Percentiles rank a stretch among this genome's conserved stretches.
Evolutionary conservation across 139 green algal species (phyloP).

Genomic region (Eudorina sp.): DNA sequence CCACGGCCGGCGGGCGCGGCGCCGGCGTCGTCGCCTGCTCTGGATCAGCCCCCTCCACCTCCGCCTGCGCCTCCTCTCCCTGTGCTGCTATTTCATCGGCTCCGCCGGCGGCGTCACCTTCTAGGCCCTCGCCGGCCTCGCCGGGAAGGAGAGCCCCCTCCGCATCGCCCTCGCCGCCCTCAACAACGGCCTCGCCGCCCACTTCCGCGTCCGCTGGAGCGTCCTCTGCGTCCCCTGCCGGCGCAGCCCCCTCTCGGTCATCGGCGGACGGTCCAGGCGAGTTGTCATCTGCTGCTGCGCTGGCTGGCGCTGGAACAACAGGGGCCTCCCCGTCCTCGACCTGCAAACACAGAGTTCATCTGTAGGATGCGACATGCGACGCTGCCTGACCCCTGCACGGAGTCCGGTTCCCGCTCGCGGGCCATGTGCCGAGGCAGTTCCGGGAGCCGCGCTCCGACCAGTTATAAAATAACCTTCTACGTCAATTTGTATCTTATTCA

Average conservation of each 20-base stretch:
- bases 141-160: background rate
- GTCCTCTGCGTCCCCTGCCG: background rate
- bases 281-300: background rate
- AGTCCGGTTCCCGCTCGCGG: too few species aligned
- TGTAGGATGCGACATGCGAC: background rate
- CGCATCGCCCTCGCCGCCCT: background rate
- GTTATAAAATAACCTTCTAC: too few species aligned
- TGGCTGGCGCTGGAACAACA: slow-evolving; percentile 17
- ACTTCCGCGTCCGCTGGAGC: background rate
- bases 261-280: background rate
- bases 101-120: background rate
- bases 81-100: background rate
- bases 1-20: slow-evolving; percentile 39
- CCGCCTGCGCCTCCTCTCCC: background rate
- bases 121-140: too few species aligned
- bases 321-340: slow-evolving; percentile 26
- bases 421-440: too few species aligned
- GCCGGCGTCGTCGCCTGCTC: background rate
- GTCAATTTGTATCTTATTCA: too few species aligned
- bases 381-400: too few species aligned
- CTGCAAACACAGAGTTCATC: background rate
- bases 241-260: background rate
- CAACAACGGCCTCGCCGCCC: background rate
- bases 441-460: too few species aligned
- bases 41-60: background rate